phyloP scores from a whole-genome alignment of 805 yeast species.

The Zygotorulaspora sp. region DNA sequence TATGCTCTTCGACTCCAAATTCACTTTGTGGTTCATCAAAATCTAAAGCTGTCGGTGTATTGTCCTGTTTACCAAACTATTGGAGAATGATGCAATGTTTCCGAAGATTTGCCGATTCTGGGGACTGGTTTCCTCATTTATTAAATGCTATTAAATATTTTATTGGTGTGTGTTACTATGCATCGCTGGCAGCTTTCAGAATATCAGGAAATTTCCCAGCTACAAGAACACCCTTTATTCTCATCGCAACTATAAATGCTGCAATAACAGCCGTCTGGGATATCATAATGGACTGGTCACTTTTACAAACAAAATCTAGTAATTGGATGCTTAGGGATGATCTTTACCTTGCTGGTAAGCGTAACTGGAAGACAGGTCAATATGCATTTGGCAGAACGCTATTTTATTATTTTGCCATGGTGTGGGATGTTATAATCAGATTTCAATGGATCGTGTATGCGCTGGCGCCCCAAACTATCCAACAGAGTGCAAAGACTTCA shows the following conservation, averaged over 20 bases:
- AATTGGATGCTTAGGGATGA: constrained; percentile 65
- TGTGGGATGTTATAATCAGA: constrained; percentile 66
- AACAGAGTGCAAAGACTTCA: constrained; percentile 84
- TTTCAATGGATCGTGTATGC: constrained; percentile 93
- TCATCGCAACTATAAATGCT: constrained; percentile 72
- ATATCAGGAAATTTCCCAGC: constrained; percentile 28
- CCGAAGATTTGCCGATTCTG: constrained; percentile 87
- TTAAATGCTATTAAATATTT: constrained; percentile 81
- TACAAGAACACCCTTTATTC: constrained; percentile 57
- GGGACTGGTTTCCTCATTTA: constrained; percentile 94
- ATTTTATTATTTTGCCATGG: constrained; percentile 70
- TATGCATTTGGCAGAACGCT: constrained; percentile 33
- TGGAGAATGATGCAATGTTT: constrained; percentile 91
- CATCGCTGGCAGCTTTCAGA: constrained; percentile 72
- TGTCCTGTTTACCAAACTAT: constrained; percentile 77
- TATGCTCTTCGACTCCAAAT: constrained; percentile 54
- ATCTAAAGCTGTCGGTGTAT: constrained; percentile 76
- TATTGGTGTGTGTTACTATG: constrained; percentile 61
- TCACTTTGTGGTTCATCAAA: constrained; percentile 67
- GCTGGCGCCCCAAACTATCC: constrained; percentile 66
- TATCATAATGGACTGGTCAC: constrained; percentile 92
- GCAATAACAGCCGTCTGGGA: constrained; percentile 77
- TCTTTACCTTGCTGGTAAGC: constrained; percentile 52
- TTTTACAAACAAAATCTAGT: constrained; percentile 60
- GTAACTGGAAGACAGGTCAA: constrained; percentile 34